Percentiles rank a stretch among this genome's conserved stretches.
These are phyloP conservation scores for Arthrobotrys musiformis DNA, from an alignment of 2,329 filamentous ascomycete species.

Conservation along the genomic window DNA sequence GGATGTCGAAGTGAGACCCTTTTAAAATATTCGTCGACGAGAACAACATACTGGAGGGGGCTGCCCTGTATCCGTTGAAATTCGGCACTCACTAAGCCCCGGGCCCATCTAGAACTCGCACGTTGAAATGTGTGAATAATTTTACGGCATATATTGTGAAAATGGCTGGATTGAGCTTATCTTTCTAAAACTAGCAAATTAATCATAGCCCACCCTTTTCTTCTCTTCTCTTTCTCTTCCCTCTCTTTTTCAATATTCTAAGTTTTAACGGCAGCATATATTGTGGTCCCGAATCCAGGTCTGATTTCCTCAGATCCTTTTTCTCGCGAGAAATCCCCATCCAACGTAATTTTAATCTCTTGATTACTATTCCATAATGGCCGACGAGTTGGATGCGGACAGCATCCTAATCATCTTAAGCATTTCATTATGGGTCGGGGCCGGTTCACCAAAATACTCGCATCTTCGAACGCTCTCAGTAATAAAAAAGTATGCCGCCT, in stretches of 20 bases:
- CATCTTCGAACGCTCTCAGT: neutral
- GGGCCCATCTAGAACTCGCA: neutral
- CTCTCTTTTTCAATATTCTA: too few relatives aligned
- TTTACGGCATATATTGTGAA: neutral
- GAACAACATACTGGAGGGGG: neutral
- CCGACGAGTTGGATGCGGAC: neutral
- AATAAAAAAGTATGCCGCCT: neutral
- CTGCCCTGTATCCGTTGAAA: neutral
- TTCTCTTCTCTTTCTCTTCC: too few relatives aligned
- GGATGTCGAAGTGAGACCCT: neutral
- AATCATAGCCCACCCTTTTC: too few relatives aligned
- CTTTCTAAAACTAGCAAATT: neutral
- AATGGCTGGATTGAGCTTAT: neutral
- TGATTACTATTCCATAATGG: neutral
- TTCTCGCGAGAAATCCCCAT: neutral
- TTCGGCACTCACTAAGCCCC: neutral
- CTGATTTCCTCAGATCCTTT: neutral
- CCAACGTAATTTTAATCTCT: too few relatives aligned
- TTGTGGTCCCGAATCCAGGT: neutral
- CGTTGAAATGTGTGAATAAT: too few relatives aligned
- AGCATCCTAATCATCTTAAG: neutral
- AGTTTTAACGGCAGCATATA: too few relatives aligned
- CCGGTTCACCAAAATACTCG: slow-evolving; percentile 12
- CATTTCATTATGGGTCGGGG: slow-evolving; percentile 5
- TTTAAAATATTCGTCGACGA: neutral